Evolutionary conservation across 2,329 filamentous ascomycete species (phyloP).

Genomic region (Stachybotrys chartarum): DNA sequence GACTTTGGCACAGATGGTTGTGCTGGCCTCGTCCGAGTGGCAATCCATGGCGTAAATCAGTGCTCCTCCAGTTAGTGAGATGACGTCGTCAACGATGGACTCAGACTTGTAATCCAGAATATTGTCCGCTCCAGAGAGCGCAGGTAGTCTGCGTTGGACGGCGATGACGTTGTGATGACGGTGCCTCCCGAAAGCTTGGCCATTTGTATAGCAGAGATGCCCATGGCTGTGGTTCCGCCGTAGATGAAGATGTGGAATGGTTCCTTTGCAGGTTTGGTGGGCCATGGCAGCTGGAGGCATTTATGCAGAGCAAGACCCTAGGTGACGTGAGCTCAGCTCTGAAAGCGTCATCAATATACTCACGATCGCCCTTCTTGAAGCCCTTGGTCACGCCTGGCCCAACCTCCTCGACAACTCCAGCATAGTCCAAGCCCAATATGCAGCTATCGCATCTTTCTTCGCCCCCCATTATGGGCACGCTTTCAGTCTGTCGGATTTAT

Average conservation of each 20-base stretch:
- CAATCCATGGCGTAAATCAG: constrained; percentile 27
- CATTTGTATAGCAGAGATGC: constrained; percentile 37
- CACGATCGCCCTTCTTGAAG: constrained; percentile 37
- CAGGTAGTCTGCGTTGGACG: constrained; percentile 31
- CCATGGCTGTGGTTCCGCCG: constrained; percentile 44
- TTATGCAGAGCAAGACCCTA: constrained; percentile 44
- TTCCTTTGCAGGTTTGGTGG: constrained; percentile 28
- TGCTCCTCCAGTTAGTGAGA: constrained; percentile 7
- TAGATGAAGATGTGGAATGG: constrained; percentile 31
- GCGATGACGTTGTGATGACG: constrained; percentile 32
- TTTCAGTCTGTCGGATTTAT: constrained; percentile 31
- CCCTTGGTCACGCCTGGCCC: constrained; percentile 32
- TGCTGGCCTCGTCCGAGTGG: constrained; percentile 2
- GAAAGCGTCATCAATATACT: not conserved
- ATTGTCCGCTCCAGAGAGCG: constrained; percentile 31
- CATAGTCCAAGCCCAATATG: constrained; percentile 37
- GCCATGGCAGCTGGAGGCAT: constrained; percentile 36
- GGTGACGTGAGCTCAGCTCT: too few species aligned
- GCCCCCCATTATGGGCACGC: constrained; percentile 17
- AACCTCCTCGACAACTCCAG: constrained; percentile 38
- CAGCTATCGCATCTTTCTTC: constrained; percentile 6
- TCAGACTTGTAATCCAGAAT: constrained; percentile 34
- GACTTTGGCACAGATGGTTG: not conserved
- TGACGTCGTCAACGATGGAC: constrained; percentile 9
- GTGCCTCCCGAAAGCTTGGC: constrained; percentile 26